Percentiles rank a stretch among this genome's conserved stretches.
Conservation (phyloP, 306 rosid genomes). For the Abrus precatorius region DNA sequence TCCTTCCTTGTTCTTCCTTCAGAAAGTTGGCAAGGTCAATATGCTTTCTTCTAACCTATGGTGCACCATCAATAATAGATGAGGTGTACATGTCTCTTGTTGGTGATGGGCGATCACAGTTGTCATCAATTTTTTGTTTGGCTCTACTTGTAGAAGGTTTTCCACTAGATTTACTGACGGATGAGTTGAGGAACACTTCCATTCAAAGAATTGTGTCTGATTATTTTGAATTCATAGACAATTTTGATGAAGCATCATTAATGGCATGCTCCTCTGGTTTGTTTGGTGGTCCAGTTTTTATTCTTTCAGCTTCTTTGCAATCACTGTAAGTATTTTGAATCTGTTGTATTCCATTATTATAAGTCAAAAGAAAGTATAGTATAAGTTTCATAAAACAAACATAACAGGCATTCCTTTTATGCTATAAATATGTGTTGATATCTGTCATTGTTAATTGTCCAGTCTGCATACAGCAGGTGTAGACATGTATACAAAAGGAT, state of each 20-base stretch:
- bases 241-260: slow-evolving; percentile 63
- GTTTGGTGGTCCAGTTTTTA: slow-evolving; percentile 73
- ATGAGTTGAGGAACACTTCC: slow-evolving; percentile 62
- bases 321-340: slow-evolving; percentile 68
- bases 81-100: slow-evolving; percentile 65
- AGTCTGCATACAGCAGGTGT: background rate
- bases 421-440: slow-evolving; percentile 28
- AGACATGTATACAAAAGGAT: background rate
- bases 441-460: slow-evolving; percentile 19
- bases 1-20: slow-evolving; percentile 65
- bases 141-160: slow-evolving; percentile 84
- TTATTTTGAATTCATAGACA: slow-evolving; percentile 68
- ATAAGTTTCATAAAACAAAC: background rate
- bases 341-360: slow-evolving; percentile 18
- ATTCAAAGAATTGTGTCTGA: slow-evolving; percentile 63
- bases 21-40: slow-evolving; percentile 85
- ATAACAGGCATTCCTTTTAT: slow-evolving; percentile 16
- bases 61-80: slow-evolving; percentile 65
- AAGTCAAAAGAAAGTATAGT: background rate
- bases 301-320: slow-evolving; percentile 77
- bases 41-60: slow-evolving; percentile 66
- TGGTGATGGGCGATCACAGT: slow-evolving; percentile 63
- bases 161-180: slow-evolving; percentile 75
- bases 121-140: slow-evolving; percentile 60
- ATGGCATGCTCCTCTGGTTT: slow-evolving; percentile 50